These are phyloP conservation scores for Sarocladium brachiariae DNA, from an alignment of 2,329 filamentous ascomycete genomes.

Conservation along the genomic window DNA sequence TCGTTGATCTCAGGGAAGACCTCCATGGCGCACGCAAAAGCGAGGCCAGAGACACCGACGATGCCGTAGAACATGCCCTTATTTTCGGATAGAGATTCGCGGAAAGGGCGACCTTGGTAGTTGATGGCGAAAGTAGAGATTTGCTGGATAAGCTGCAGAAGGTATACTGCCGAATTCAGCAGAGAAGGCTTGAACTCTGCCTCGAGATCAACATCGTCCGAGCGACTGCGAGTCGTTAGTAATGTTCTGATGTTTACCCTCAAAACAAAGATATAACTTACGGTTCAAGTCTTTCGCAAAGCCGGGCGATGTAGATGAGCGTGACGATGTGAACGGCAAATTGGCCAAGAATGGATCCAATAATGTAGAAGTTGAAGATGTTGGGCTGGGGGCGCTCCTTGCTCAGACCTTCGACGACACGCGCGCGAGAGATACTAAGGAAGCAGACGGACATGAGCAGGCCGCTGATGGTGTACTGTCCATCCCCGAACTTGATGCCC, in stretches of 20 bases:
- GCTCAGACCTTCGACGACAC: conserved; percentile 88
- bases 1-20: conserved; percentile 93
- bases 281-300: conserved; percentile 81
- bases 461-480: conserved; percentile 95
- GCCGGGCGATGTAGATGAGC: conserved; percentile 86
- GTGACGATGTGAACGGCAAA: conserved; percentile 94
- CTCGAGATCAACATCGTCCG: conserved; percentile 72
- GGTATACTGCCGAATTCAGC: conserved; percentile 93
- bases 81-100: conserved; percentile 92
- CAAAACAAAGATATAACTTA: conserved; percentile 39
- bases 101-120: conserved; percentile 97
- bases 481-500: conserved; percentile 98
- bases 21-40: conserved; percentile 91
- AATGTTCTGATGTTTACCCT: neutral
- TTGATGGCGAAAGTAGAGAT: conserved; percentile 99
- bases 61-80: conserved; percentile 98
- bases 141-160: conserved; percentile 96
- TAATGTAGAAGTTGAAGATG: conserved; percentile 99
- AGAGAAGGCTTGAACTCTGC: conserved; percentile 90
- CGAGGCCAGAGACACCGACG: conserved; percentile 78
- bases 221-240: conserved; percentile 35
- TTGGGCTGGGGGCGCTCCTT: conserved; percentile 97
- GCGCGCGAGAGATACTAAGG: conserved; percentile 94
- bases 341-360: conserved; percentile 92
- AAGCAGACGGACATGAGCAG: conserved; percentile 99